A percentile compares a stretch with the other conserved stretches of the same genome.
phyloP scores from a whole-genome alignment of 768 basidiomycete species.

The Suillus subaureus region DNA sequence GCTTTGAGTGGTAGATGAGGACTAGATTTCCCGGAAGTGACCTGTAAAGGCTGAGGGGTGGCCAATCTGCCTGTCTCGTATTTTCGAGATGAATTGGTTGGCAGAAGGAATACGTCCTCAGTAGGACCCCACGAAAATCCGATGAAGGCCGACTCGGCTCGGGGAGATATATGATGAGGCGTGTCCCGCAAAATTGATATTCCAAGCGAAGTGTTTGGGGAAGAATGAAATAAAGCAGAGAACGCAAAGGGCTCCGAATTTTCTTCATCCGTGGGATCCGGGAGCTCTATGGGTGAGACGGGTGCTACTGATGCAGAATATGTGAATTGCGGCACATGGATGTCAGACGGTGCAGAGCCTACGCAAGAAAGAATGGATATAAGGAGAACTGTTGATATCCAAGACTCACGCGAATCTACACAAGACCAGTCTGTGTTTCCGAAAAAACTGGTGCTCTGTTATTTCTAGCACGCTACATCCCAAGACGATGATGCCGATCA shows the following conservation, averaged over 20 bases:
- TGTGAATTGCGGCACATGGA: conserved; percentile 76
- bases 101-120: conserved; percentile 54
- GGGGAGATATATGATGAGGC: conserved; percentile 35
- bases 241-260: conserved; percentile 72
- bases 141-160: conserved; percentile 57
- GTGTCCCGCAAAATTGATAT: conserved; percentile 49
- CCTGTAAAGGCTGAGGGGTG: conserved; percentile 28
- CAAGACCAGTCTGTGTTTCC: conserved; percentile 53
- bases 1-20: conserved; percentile 11
- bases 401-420: conserved; percentile 51
- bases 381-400: conserved; percentile 3
- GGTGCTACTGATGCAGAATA: conserved; percentile 48
- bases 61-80: conserved; percentile 14
- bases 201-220: conserved; percentile 49
- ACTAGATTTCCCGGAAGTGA: conserved; percentile 16
- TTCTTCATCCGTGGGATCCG: conserved; percentile 31
- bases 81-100: conserved; percentile 12
- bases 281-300: conserved; percentile 19
- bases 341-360: conserved; percentile 53
- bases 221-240: conserved; percentile 80
- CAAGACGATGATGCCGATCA: conserved; percentile 61
- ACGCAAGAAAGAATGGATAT: conserved; percentile 10
- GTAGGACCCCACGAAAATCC: conserved; percentile 90
- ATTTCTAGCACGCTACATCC: conserved; percentile 61
- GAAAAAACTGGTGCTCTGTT: conserved; percentile 67